Evolutionary conservation across 2,329 filamentous ascomycete species (phyloP).

Genomic region (Dothistroma pini): DNA sequence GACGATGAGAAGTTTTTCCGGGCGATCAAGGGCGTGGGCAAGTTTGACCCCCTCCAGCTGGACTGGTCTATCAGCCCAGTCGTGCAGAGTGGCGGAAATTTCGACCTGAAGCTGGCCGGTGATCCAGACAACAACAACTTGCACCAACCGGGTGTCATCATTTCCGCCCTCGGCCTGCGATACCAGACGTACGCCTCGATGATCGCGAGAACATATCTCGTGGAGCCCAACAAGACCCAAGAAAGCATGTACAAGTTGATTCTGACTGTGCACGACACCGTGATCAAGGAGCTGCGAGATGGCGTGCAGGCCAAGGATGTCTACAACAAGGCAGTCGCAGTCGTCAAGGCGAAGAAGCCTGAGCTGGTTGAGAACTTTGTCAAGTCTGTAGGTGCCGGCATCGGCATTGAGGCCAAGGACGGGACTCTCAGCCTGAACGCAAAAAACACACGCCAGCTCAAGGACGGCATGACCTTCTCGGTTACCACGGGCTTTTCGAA

Average conservation of each 20-base stretch:
- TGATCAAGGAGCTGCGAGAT: conserved; percentile 86
- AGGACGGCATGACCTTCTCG: conserved; percentile 95
- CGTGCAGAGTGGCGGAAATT: conserved; percentile 85
- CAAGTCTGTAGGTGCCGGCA: conserved; percentile 86
- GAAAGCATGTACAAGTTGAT: conserved; percentile 92
- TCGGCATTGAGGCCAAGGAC: conserved; percentile 90
- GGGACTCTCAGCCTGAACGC: conserved; percentile 76
- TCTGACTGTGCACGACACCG: conserved; percentile 76
- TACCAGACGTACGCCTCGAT: conserved; percentile 96
- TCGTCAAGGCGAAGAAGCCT: conserved; percentile 86
- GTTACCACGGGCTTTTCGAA: conserved; percentile 88
- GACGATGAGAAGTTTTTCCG: conserved; percentile 95
- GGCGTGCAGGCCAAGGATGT: conserved; percentile 84
- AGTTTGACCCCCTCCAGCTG: conserved; percentile 82
- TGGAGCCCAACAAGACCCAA: conserved; percentile 94
- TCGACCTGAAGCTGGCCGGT: conserved; percentile 77
- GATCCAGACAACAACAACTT: conserved; percentile 76
- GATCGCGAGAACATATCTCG: conserved; percentile 89
- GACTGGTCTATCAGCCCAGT: conserved; percentile 94
- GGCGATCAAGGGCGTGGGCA: conserved; percentile 73
- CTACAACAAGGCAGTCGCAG: conserved; percentile 76
- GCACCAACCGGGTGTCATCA: conserved; percentile 80
- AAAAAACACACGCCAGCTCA: conserved; percentile 78
- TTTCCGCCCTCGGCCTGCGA: conserved; percentile 84
- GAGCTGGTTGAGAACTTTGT: conserved; percentile 93